These are phyloP conservation scores for Mucor lusitanicus DNA, from an alignment of 371 early-diverging fungal species.

Conservation along the genomic window DNA sequence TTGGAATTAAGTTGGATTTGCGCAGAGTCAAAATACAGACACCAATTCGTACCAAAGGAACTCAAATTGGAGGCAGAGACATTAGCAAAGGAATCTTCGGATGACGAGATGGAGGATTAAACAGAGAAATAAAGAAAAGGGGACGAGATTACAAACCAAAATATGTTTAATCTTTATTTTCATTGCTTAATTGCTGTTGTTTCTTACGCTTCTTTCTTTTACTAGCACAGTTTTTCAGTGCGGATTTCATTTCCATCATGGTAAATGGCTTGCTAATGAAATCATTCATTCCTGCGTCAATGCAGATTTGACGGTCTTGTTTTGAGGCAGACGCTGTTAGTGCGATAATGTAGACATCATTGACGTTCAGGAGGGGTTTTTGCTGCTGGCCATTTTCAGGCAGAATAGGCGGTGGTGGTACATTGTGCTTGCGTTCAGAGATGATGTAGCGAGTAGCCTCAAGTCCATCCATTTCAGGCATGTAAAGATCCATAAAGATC, in stretches of 20 bases:
- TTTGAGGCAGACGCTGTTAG: slow-evolving; percentile 61
- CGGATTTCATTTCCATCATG: slow-evolving; percentile 56
- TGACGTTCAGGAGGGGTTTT: slow-evolving; percentile 28
- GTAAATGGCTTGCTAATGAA: slow-evolving; percentile 65
- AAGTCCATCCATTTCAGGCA: slow-evolving; percentile 56
- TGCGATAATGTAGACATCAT: slow-evolving; percentile 60
- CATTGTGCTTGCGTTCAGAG: slow-evolving; percentile 26
- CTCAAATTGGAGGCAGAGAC: slow-evolving; percentile 85
- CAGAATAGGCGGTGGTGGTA: not conserved
- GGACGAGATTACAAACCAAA: too few species aligned
- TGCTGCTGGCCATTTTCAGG: not conserved
- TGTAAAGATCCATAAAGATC: slow-evolving; percentile 55
- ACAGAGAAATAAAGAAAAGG: not conserved
- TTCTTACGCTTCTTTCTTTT: slow-evolving; percentile 15
- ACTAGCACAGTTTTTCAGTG: slow-evolving; percentile 31
- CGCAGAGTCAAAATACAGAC: slow-evolving; percentile 77
- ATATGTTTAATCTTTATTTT: not conserved
- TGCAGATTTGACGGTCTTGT: slow-evolving; percentile 60
- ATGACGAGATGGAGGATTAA: slow-evolving; percentile 61
- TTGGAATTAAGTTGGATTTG: slow-evolving; percentile 96
- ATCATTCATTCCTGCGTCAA: slow-evolving; percentile 65
- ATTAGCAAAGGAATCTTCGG: slow-evolving; percentile 72
- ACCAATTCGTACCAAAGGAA: slow-evolving; percentile 88
- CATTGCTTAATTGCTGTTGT: slow-evolving; percentile 6
- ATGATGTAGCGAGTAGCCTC: slow-evolving; percentile 48